These are phyloP conservation scores for Sugiyamaella marilandica DNA, from an alignment of 805 yeast genomes.

Conservation along the genomic window DNA sequence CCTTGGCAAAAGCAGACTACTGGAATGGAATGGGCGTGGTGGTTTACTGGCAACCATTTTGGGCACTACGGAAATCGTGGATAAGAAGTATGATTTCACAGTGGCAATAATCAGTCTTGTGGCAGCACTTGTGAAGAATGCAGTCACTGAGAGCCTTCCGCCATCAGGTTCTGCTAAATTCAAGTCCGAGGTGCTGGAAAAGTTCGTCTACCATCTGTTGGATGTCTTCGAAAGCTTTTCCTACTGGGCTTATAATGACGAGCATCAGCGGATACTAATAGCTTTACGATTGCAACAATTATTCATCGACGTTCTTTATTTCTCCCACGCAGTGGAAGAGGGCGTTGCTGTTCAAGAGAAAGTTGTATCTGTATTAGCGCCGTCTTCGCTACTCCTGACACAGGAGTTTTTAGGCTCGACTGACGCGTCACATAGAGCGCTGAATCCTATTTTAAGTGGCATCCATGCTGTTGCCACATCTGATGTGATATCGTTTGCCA, in stretches of 20 bases:
- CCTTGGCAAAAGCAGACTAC: slow-evolving; percentile 58
- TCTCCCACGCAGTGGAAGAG: slow-evolving; percentile 52
- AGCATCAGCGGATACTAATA: slow-evolving; percentile 55
- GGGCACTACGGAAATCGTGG: slow-evolving; percentile 67
- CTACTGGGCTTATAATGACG: slow-evolving; percentile 59
- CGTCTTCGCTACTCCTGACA: slow-evolving; percentile 48
- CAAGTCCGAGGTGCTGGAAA: slow-evolving; percentile 52
- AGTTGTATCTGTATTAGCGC: slow-evolving; percentile 47
- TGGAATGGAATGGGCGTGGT: slow-evolving; percentile 59
- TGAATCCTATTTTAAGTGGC: slow-evolving; percentile 48
- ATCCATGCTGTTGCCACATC: slow-evolving; percentile 44
- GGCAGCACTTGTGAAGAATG: slow-evolving; percentile 46
- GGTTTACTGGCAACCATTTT: slow-evolving; percentile 58
- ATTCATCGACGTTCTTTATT: slow-evolving; percentile 50
- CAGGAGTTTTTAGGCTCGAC: slow-evolving; percentile 52
- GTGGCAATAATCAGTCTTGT: slow-evolving; percentile 53
- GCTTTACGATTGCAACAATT: slow-evolving; percentile 52
- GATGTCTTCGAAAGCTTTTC: slow-evolving; percentile 68
- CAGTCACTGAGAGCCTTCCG: slow-evolving; percentile 33
- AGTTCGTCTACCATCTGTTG: slow-evolving; percentile 52
- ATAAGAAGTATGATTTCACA: slow-evolving; percentile 63
- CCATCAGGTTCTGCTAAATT: slow-evolving; percentile 36
- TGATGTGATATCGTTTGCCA: slow-evolving; percentile 34
- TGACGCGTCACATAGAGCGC: slow-evolving; percentile 48
- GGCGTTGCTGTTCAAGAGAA: slow-evolving; percentile 35